phyloP scores from a whole-genome alignment of 1,284 basidiomycete species.

The Cryptococcus sp. region DNA sequence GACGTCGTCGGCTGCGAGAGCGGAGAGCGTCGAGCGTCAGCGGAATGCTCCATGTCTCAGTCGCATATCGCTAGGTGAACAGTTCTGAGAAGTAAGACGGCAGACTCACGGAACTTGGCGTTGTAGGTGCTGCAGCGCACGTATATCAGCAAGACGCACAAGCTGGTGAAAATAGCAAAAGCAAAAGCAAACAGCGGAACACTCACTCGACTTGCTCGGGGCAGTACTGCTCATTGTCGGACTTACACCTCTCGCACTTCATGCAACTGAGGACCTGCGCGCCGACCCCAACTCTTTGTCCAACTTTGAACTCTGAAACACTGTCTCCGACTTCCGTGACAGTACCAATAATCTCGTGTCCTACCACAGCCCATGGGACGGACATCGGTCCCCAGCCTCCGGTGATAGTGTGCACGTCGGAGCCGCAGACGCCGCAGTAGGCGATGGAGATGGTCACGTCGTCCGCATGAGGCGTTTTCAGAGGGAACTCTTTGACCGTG shows the following conservation, averaged over 20 bases:
- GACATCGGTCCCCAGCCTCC: constrained; percentile 51
- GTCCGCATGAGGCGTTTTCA: constrained; percentile 34
- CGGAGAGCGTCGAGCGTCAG: constrained; percentile 10
- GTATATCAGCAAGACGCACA: not conserved
- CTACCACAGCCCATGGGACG: constrained; percentile 52
- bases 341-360: constrained; percentile 56
- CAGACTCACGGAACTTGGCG: constrained; percentile 25
- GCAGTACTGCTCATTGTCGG: constrained; percentile 51
- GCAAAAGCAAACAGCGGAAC: not conserved
- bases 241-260: constrained; percentile 49
- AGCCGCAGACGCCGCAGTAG: constrained; percentile 50
- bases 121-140: constrained; percentile 30
- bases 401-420: constrained; percentile 46
- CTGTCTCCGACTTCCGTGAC: constrained; percentile 54
- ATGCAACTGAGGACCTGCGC: constrained; percentile 58
- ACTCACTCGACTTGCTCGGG: constrained; percentile 42
- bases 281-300: constrained; percentile 56
- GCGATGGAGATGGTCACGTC: constrained; percentile 75
- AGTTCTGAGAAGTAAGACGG: no score
- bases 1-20: constrained; percentile 59
- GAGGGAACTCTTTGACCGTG: constrained; percentile 34
- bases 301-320: constrained; percentile 54
- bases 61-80: no score
- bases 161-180: no score
- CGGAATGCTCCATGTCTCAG: not conserved